Conservation (phyloP, 495 filamentous ascomycete species). For the Talaromyces adpressus region DNA sequence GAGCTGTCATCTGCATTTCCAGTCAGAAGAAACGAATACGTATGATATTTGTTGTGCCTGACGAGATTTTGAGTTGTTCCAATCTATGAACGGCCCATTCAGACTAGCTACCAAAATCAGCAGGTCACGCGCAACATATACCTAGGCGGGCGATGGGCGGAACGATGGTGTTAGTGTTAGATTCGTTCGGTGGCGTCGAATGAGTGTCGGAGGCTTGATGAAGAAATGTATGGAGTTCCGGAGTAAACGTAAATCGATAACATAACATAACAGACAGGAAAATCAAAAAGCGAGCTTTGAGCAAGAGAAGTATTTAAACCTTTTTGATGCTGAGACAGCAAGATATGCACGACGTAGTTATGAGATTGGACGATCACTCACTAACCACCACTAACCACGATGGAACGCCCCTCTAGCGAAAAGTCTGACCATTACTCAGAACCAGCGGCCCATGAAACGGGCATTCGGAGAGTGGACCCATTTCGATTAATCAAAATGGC, state of each 20-base stretch:
- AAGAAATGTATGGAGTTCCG: neutral
- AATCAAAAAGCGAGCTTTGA: neutral
- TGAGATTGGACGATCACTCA: neutral
- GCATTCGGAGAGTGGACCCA: neutral
- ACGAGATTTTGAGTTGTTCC: neutral
- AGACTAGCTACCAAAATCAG: conserved; percentile 5
- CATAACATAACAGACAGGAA: neutral
- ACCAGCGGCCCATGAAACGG: neutral
- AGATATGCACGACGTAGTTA: neutral
- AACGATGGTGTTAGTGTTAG: neutral
- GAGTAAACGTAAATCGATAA: neutral
- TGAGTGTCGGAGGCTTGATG: neutral
- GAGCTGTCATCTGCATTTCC: conserved; percentile 6
- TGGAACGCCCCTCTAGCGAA: neutral
- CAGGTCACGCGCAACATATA: conserved; percentile 6
- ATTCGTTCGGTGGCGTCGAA: neutral
- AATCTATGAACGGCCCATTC: neutral
- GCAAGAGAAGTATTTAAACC: neutral
- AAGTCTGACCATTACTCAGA: neutral
- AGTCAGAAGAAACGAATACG: neutral
- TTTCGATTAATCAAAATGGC: neutral
- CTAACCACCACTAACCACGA: neutral
- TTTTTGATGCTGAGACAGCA: neutral
- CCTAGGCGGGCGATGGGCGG: neutral
- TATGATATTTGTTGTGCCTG: neutral